These are phyloP conservation scores for Toxicodendron radicans DNA, from an alignment of 345 rosid species.

Conservation along the genomic window DNA sequence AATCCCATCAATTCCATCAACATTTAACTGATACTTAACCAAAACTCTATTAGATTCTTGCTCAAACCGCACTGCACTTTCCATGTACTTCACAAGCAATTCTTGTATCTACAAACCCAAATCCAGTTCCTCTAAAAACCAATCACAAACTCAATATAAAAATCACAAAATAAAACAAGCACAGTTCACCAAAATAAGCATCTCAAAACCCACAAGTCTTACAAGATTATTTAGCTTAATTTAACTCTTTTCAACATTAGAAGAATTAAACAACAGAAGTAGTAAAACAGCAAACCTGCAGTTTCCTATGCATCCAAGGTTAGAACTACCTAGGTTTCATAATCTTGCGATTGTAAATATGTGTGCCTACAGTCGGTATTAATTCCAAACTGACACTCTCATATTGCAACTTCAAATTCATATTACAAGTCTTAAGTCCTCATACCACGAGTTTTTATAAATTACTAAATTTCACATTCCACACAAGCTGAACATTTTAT, in stretches of 20 bases:
- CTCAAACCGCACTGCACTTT: conserved; percentile 69
- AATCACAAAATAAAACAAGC: conserved; percentile 36
- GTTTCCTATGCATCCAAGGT: not conserved
- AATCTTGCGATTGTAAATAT: not conserved
- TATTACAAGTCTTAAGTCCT: not conserved
- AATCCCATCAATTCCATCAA: conserved; percentile 51
- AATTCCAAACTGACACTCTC: not conserved
- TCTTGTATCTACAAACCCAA: conserved; percentile 95
- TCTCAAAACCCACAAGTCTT: not conserved
- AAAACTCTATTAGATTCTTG: conserved; percentile 43
- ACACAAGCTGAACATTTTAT: no score
- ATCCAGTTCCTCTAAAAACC: conserved; percentile 54
- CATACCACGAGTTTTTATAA: not conserved
- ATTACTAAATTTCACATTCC: not conserved
- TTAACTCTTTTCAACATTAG: not conserved
- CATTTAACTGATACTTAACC: conserved; percentile 52
- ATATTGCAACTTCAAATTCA: no score
- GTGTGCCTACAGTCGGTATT: not conserved
- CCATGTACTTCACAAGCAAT: conserved; percentile 67
- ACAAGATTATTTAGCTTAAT: not conserved
- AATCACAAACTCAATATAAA: conserved; percentile 39
- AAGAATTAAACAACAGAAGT: not conserved
- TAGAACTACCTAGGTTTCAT: not conserved
- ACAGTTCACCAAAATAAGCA: conserved; percentile 18
- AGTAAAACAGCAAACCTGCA: not conserved